These are phyloP conservation scores for Sporothrix pallida DNA, from an alignment of 2,329 filamentous ascomycete species.

Conservation along the genomic window DNA sequence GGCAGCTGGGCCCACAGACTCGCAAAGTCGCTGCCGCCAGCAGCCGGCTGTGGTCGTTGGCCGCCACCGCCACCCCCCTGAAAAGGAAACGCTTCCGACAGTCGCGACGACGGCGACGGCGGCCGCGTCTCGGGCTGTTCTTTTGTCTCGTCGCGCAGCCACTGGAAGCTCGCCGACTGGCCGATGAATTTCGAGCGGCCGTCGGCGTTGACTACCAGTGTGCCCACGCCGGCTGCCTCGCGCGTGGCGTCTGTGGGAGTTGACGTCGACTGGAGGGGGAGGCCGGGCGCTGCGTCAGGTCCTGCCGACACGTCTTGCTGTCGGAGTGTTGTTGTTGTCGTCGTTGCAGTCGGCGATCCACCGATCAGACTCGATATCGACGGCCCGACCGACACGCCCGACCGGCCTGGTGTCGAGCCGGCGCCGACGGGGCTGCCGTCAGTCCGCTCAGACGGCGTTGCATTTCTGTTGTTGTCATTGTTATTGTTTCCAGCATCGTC, in stretches of 20 bases:
- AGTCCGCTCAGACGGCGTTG: background rate
- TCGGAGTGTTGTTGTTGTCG: background rate
- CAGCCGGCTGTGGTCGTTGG: too few species aligned
- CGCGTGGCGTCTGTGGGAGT: background rate
- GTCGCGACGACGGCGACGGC: background rate
- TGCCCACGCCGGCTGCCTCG: constrained; percentile 21
- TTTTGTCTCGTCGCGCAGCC: constrained; percentile 27
- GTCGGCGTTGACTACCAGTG: constrained; percentile 23
- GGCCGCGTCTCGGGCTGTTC: constrained; percentile 21
- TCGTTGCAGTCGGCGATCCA: background rate
- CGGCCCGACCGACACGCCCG: background rate
- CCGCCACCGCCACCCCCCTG: background rate
- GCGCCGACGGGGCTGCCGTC: background rate
- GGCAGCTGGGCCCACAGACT: constrained; percentile 17
- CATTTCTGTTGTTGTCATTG: background rate
- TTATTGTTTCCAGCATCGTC: too few species aligned
- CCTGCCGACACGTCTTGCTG: background rate
- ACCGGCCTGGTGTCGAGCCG: background rate
- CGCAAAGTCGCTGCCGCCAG: background rate
- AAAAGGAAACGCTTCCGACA: constrained; percentile 17
- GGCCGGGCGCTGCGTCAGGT: background rate
- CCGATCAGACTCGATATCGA: background rate
- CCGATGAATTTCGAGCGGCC: constrained; percentile 28
- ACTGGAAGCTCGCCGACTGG: constrained; percentile 28
- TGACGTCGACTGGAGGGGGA: background rate